Percentiles rank a stretch among this genome's conserved stretches.
These are phyloP conservation scores for Volutella citrinella DNA, from an alignment of 2,329 filamentous ascomycete genomes.

Conservation along the genomic window DNA sequence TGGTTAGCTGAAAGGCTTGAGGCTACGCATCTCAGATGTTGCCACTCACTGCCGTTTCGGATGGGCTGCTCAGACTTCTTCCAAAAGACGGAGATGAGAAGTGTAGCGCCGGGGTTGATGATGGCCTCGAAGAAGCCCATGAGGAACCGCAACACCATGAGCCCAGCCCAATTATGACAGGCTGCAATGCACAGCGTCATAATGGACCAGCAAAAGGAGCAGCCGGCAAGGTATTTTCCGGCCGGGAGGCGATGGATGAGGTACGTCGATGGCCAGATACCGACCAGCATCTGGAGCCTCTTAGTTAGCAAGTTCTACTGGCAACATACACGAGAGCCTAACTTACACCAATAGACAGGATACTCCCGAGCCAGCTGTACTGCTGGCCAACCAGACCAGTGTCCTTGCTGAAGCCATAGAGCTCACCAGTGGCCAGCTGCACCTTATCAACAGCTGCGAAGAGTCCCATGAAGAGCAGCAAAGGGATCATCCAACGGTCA, in stretches of 20 bases:
- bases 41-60: conserved; percentile 5
- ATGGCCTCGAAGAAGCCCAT: conserved; percentile 10
- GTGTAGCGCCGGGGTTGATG: conserved; percentile 5
- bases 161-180: conserved; percentile 5
- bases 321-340: too few relatives aligned
- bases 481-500: conserved; percentile 1
- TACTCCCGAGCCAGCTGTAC: conserved; percentile 11
- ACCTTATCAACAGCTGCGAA: conserved; percentile 7
- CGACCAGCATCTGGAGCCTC: conserved; percentile 4
- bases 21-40: too few relatives aligned
- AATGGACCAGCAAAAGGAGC: conserved; percentile 9
- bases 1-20: too few relatives aligned
- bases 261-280: conserved; percentile 8
- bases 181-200: conserved; percentile 3
- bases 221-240: conserved; percentile 8
- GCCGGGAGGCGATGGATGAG: conserved; percentile 9
- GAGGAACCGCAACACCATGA: conserved; percentile 4
- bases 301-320: too few relatives aligned
- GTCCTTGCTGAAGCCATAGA: conserved; percentile 9
- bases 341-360: conserved; percentile 7
- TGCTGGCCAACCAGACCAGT: conserved; percentile 8
- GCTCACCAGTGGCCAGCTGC: conserved; percentile 4
- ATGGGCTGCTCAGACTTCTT: conserved; percentile 6
- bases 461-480: too few relatives aligned
- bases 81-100: conserved; percentile 6